Base-by-base conservation (phyloP, 148 eudicot species). In the Rhododendron ovatum region DNA sequence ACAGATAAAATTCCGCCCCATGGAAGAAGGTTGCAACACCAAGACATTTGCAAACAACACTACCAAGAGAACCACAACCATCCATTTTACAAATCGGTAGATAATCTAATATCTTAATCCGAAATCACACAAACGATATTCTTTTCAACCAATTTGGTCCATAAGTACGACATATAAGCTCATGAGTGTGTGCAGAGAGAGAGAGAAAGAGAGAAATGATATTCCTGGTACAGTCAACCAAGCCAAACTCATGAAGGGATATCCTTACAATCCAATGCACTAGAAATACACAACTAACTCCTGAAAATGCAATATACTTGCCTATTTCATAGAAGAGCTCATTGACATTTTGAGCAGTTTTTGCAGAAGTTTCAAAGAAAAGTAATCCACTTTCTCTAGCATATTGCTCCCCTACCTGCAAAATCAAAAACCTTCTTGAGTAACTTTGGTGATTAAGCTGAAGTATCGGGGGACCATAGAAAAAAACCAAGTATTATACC, bases 291-390 rank as follows among this genome's bases (percentile, higher is more conserved):
- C 2, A 2, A 24, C 26, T n/a, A 63, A 63, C 57, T 22, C 47
- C 59, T 35, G 26, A 67, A 78, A n/a, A 15, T 22, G 35, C 17
- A 55, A 39, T 73, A 22, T 15, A 77, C 79, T 88, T 84, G 92
- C 95, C 95, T 51, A 91, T 92, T 86, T 93, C 92, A 53, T 88
- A 88, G 86, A 94, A 94, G 77, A 94, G 90, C 57, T 93, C 98
- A 63, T 94, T 91, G 33, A 94, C 94, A 83, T 94, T 94, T 43
- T 90, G 90, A 41, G 95, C 94, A 69, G 95, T 90, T 84, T 92
- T 94, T 24, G 94, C 98, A 63, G 95, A 94, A 75, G 98, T 89
- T 90, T 93, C 94, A 73, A 91, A 88, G 89, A 91, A 93, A 78
- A 88, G 88, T 85, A 95, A 86, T 41, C 93, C 92, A 85, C 90